Evolutionary conservation across 2,329 filamentous ascomycete species (phyloP), one percentile per base, ranked within the genome.

Genomic region (Apiospora sp.): DNA sequence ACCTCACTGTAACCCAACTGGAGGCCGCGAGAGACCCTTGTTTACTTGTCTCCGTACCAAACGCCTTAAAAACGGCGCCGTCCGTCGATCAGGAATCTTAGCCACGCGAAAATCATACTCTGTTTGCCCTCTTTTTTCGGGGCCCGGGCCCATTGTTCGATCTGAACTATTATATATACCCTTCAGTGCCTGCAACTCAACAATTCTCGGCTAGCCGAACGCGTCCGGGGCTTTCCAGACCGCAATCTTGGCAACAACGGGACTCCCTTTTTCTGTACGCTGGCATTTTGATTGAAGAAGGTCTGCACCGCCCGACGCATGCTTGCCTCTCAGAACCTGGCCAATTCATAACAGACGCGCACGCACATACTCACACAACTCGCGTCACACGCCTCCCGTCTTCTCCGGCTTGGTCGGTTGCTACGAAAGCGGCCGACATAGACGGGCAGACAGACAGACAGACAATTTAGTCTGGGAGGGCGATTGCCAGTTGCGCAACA

Each of bases 81-180:
- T 58, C 51, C 51, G 51, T 58, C 51, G 51, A 58, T 58, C 51
- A 58, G 27, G 51, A 58, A 58, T 58, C 51, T 34, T 30, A 58
- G 51, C 51, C 51, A 34, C 51, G 51, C 51, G 46, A 58, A 30
- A 19, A 34, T 30, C 51, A 22, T 16, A 19, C 51, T 58, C 51
- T 58, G 51, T 34, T 34, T 58, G 51, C 27, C 51, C 51, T 58
- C 51, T 58, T 58, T 54, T 58, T 58, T 58, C 51, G 51, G 51
- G 51, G 51, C 19, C 51, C 51, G 51, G 51, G 51, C 19, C 51
- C 51, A 58, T 58, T 58, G 51, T 58, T 58, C 51, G 51, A 58
- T 58, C 51, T 58, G 51, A 58, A 58, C 51, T 58, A 58, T 58
- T 58, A 58, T 58, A 58, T 58, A 58, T 58, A 58, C 51, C 51